Evolutionary conservation across 768 basidiomycete species (phyloP).

Genomic region (Pleurotus sapidus): DNA sequence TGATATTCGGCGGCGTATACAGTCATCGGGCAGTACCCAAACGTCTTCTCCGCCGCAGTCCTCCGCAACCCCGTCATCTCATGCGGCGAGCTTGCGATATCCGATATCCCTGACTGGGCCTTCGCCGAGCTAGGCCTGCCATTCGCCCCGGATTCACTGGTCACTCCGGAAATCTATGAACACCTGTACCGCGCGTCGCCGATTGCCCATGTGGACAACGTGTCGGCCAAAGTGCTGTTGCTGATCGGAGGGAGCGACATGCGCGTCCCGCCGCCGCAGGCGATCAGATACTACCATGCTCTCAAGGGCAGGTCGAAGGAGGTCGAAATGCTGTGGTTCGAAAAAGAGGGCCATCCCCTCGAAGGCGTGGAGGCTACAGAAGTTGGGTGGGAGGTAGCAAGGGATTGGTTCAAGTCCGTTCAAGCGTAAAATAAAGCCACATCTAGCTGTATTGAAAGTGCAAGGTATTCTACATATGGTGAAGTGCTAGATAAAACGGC

Average conservation of each 20-base stretch:
- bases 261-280: constrained; percentile 62
- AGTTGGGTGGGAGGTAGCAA: constrained; percentile 47
- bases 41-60: constrained; percentile 58
- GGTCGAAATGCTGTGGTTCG: constrained; percentile 61
- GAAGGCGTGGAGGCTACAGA: constrained; percentile 63
- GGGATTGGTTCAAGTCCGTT: constrained; percentile 44
- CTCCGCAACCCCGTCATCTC: constrained; percentile 72
- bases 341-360: constrained; percentile 59
- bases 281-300: constrained; percentile 62
- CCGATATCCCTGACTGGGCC: constrained; percentile 75
- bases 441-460: not conserved
- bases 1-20: not conserved
- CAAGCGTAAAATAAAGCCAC: not conserved
- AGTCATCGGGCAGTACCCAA: constrained; percentile 67
- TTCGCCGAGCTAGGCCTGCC: constrained; percentile 44
- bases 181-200: constrained; percentile 52
- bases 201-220: constrained; percentile 46
- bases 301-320: constrained; percentile 43
- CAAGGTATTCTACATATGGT: not conserved
- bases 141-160: constrained; percentile 24
- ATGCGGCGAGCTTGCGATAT: constrained; percentile 47
- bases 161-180: constrained; percentile 43
- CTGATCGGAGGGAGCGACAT: constrained; percentile 59
- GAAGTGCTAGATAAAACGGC: not conserved
- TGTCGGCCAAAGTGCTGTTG: constrained; percentile 53